Evolutionary conservation across 352 stramenopile species (phyloP), one percentile per base, ranked within the genome.

Genomic region (Phytopythium montanum): DNA sequence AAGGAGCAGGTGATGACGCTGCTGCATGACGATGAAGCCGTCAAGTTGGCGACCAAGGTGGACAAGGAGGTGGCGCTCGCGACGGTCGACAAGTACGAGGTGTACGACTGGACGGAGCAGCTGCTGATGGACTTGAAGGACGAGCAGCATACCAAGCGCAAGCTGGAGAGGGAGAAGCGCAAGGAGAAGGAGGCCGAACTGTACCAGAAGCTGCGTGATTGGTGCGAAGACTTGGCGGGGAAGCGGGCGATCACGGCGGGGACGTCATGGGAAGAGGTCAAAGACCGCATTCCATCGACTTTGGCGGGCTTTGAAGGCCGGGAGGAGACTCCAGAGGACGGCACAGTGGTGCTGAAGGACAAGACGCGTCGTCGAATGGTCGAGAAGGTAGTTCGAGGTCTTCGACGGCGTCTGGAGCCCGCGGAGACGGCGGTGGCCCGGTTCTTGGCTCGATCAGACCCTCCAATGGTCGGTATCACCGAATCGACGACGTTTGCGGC

Each of bases 51-150:
- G 33, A 23, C 63, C 6, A 18, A 26, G 12, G 19, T 3, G 12
- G 61, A 39, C 33, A 69, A n/a, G 12, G 65, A 65, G 31, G 65
- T 70, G 2, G 69, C 51, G 13, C 69, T 72, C 39, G 54, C 56
- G 34, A 67, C 66, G 25, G 56, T 81, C 4, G 70, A 86, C 25
- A 74, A 79, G 41, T 65, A 84, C 44, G 70, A 85, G 29, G 69
- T 92, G n/a, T 90, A 86, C 55, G 66, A 87, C 42, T 88, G 79
- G 79, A 67, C 70, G 4, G 79, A 92, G 48, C 64, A 74, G 16
- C 70, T 81, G 18, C 25, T 90, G 34, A 63, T 71, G 10, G 65
- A 71, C 25, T 58, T 75, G 0, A 74, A 74, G 25, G 70, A 82
- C n/a, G 55, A 88, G 54, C 69, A 88, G 31, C 62, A 73, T 50